These are phyloP conservation scores for Calonectria naviculata DNA, from an alignment of 2,329 filamentous ascomycete genomes.

Conservation along the genomic window DNA sequence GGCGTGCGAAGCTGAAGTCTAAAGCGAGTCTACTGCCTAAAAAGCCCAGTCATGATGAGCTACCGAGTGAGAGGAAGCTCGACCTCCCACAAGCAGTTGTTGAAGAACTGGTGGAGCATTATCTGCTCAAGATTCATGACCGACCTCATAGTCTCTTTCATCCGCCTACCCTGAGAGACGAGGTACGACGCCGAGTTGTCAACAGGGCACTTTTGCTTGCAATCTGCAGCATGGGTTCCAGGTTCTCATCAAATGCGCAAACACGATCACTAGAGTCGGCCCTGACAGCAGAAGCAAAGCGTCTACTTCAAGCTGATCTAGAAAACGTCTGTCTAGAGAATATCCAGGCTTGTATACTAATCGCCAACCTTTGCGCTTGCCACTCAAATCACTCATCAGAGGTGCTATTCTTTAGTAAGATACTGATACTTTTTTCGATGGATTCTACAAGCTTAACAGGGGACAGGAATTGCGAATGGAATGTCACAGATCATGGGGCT, in stretches of 20 bases:
- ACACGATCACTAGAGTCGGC: not conserved
- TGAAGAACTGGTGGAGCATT: not conserved
- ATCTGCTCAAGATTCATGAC: not conserved
- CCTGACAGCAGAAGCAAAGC: not conserved
- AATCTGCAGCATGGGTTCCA: not conserved
- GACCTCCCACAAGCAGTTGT: not conserved
- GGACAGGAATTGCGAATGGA: not conserved
- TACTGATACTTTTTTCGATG: too few relatives aligned
- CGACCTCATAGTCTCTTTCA: not conserved
- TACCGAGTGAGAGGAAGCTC: not conserved
- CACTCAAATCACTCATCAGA: not conserved
- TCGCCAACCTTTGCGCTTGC: not conserved
- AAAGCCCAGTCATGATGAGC: not conserved
- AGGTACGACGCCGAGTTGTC: not conserved
- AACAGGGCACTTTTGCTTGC: not conserved
- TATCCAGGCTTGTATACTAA: not conserved
- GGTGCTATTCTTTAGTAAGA: not conserved
- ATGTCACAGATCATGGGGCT: not conserved
- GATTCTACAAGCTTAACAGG: not conserved
- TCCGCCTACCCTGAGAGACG: not conserved
- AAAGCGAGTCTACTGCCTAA: not conserved
- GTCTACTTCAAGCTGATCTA: not conserved
- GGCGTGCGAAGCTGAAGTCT: not conserved
- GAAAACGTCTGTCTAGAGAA: not conserved
- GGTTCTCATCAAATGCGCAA: not conserved